A percentile compares a stretch with the other conserved stretches of the same genome.
Evolutionary conservation across 306 rosid species (phyloP).

Genomic region (Inga laurina): DNA sequence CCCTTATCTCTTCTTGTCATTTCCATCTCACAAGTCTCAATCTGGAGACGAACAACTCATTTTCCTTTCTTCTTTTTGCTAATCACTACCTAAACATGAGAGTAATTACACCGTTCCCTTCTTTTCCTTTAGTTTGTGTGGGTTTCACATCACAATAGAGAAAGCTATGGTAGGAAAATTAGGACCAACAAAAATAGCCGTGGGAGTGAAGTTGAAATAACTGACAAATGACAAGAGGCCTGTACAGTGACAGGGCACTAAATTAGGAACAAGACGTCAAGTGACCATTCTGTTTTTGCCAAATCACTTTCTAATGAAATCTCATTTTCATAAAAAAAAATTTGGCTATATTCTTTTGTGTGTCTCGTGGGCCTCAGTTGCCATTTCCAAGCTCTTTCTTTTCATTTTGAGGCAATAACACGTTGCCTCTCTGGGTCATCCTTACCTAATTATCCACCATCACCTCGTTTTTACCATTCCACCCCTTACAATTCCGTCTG

Average conservation of each 20-base stretch:
- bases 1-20: slow-evolving; percentile 36
- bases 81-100: neutral
- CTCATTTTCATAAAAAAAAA: slow-evolving; percentile 13
- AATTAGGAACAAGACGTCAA: slow-evolving; percentile 34
- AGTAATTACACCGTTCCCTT: too few species aligned
- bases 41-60: neutral
- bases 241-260: slow-evolving; percentile 31
- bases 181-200: neutral
- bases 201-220: neutral
- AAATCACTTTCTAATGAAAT: slow-evolving; percentile 12
- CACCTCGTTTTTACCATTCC: neutral
- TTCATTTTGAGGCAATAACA: slow-evolving; percentile 32
- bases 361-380: slow-evolving; percentile 37
- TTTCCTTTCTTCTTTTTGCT: neutral
- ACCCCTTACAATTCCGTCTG: neutral
- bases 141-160: neutral
- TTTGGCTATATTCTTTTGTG: slow-evolving; percentile 23
- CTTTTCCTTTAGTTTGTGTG: neutral
- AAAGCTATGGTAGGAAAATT: neutral
- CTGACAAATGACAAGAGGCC: neutral
- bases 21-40: slow-evolving; percentile 28
- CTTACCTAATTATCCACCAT: neutral
- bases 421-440: neutral
- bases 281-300: slow-evolving; percentile 7
- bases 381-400: slow-evolving; percentile 29